Percentiles rank a stretch among this genome's conserved stretches.
Conservation (phyloP, 1,139 yeast species). For the Magnusiomyces paraingens region DNA sequence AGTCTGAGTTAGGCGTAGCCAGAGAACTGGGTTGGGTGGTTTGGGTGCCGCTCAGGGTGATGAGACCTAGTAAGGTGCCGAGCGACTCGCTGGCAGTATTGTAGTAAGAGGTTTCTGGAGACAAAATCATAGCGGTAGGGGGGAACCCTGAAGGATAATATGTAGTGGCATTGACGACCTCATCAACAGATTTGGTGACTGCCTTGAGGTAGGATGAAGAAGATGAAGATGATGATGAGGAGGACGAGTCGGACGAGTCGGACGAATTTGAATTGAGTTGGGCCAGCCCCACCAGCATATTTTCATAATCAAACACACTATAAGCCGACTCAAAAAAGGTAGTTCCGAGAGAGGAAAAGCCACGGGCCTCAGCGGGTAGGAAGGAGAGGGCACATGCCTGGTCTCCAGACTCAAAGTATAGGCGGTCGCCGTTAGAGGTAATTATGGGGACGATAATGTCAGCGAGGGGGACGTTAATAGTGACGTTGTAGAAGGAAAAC, state of each 20-base stretch:
- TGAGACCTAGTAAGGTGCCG: too few species aligned
- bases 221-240: neutral
- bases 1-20: too few species aligned
- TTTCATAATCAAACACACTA: slow-evolving; percentile 63
- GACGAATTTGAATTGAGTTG: slow-evolving; percentile 30
- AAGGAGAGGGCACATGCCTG: slow-evolving; percentile 57
- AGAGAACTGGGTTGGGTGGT: too few species aligned
- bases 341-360: slow-evolving; percentile 56
- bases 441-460: slow-evolving; percentile 43
- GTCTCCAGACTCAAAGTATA: slow-evolving; percentile 44
- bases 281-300: slow-evolving; percentile 52
- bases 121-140: neutral
- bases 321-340: slow-evolving; percentile 53
- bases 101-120: neutral
- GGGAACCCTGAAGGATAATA: neutral
- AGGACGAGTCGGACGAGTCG: neutral
- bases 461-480: slow-evolving; percentile 48
- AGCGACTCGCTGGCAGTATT: too few species aligned
- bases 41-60: too few species aligned
- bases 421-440: slow-evolving; percentile 26
- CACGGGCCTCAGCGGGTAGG: slow-evolving; percentile 44
- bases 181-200: neutral
- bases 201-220: neutral
- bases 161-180: neutral
- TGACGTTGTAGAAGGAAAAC: slow-evolving; percentile 49